A percentile compares a stretch with the other conserved stretches of the same genome.
These are phyloP conservation scores for Zizania latifolia DNA, from an alignment of 176 grass and related monocot species.

Conservation along the genomic window DNA sequence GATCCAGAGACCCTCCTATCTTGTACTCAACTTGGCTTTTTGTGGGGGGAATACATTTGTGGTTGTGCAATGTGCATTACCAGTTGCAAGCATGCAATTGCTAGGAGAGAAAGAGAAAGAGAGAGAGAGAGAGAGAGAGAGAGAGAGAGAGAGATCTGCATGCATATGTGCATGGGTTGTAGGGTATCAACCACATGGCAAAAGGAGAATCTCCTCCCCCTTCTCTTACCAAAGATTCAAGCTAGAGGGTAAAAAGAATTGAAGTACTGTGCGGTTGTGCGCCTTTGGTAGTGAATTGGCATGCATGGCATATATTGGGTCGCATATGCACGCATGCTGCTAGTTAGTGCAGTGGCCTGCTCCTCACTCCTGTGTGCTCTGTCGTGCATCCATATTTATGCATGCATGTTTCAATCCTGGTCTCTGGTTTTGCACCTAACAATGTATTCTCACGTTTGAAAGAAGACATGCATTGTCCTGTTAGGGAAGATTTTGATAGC, in stretches of 20 bases:
- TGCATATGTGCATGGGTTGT: not conserved
- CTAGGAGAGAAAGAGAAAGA: too few relatives aligned
- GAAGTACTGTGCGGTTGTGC: conserved; percentile 1
- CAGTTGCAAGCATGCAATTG: conserved; percentile 13
- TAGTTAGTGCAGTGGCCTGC: conserved; percentile 11
- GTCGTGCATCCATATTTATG: not conserved
- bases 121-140: too few relatives aligned
- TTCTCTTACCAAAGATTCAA: conserved; percentile 30
- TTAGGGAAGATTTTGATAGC: too few relatives aligned
- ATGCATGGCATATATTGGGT: conserved; percentile 26
- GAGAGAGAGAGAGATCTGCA: not conserved
- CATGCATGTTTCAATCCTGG: not conserved
- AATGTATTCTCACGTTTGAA: not conserved
- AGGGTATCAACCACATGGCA: conserved; percentile 14
- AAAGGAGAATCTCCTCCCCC: conserved; percentile 16
- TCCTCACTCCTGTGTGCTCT: not conserved
- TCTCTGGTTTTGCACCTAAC: conserved; percentile 44
- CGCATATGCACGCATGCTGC: not conserved
- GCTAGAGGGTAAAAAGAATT: not conserved
- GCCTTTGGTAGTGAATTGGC: conserved; percentile 30
- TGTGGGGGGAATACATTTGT: conserved; percentile 14
- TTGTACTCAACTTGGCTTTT: not conserved
- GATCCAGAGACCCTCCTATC: not conserved
- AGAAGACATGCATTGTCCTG: not conserved
- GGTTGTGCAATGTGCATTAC: not conserved